Conservation (phyloP, 768 basidiomycete genomes). For the Phlebiopsis flavidoalba region DNA sequence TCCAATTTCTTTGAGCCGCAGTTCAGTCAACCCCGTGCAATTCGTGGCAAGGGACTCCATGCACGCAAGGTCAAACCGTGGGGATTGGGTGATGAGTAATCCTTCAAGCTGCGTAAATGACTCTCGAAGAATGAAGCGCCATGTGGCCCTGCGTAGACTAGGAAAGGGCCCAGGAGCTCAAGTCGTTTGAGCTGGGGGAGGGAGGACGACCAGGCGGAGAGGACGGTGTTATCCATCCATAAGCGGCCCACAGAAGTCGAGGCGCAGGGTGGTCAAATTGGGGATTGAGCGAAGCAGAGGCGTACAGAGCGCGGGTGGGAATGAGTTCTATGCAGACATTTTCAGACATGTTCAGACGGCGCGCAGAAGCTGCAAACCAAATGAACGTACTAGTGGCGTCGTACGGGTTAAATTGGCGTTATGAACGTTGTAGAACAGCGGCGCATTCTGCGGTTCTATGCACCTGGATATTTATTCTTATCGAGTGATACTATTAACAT, state of each 20-base stretch:
- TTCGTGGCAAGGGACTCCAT: constrained; percentile 48
- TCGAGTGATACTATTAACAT: constrained; percentile 2
- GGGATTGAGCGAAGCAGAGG: constrained; percentile 83
- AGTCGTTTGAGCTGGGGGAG: constrained; percentile 66
- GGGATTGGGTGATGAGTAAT: constrained; percentile 81
- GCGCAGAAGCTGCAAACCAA: background rate
- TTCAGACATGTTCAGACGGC: background rate
- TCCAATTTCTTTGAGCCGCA: constrained; percentile 78
- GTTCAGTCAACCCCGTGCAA: constrained; percentile 55
- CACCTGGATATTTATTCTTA: background rate
- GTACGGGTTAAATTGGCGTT: constrained; percentile 64
- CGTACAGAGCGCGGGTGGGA: constrained; percentile 58
- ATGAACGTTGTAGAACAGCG: constrained; percentile 75
- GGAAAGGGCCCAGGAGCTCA: constrained; percentile 84
- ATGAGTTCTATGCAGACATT: constrained; percentile 51
- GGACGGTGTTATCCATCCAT: constrained; percentile 60
- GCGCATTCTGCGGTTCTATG: constrained; percentile 71
- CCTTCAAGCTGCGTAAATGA: constrained; percentile 57
- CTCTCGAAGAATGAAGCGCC: constrained; percentile 75
- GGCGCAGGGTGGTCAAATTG: constrained; percentile 69
- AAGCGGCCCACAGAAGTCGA: constrained; percentile 86
- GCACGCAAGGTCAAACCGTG: constrained; percentile 76
- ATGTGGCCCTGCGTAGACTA: constrained; percentile 55
- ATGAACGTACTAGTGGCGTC: constrained; percentile 81
- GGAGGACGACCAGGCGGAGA: constrained; percentile 52